Percentiles rank a stretch among this genome's conserved stretches.
Evolutionary conservation across 495 filamentous ascomycete species (phyloP).

Genomic region (Daldinia bambusicola): DNA sequence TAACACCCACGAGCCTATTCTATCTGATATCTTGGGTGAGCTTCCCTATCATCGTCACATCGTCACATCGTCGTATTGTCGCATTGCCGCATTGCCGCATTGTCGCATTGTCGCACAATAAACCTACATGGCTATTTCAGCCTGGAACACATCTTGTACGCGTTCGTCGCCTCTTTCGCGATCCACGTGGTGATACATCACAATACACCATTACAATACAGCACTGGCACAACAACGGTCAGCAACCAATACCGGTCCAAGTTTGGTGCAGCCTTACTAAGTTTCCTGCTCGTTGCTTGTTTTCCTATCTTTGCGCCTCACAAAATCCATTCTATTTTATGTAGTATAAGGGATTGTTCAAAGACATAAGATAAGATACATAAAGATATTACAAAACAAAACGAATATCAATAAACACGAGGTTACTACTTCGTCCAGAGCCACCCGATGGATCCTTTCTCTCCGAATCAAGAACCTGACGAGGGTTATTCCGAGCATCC

Average conservation of each 20-base stretch:
- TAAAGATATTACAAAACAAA: conserved; percentile 2
- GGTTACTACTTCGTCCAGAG: neutral
- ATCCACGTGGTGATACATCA: conserved; percentile 31
- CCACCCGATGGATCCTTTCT: conserved; percentile 51
- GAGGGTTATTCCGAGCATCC: conserved; percentile 70
- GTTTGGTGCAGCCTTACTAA: conserved; percentile 37
- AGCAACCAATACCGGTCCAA: conserved; percentile 28
- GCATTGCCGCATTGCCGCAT: neutral
- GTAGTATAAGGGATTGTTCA: conserved; percentile 8
- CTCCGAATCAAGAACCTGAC: conserved; percentile 58
- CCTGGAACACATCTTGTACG: neutral
- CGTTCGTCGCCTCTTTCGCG: conserved; percentile 25
- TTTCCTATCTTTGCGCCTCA: conserved; percentile 25
- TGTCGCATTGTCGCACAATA: neutral
- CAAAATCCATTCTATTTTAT: conserved; percentile 2
- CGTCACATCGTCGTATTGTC: neutral
- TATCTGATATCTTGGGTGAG: neutral
- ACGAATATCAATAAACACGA: conserved; percentile 27
- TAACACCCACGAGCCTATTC: neutral
- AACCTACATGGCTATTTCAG: conserved; percentile 17
- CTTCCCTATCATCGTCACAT: neutral
- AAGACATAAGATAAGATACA: neutral
- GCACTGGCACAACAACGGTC: conserved; percentile 21
- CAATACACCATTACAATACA: conserved; percentile 21
- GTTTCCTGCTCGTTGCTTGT: conserved; percentile 11